These are phyloP conservation scores for Cichorium intybus DNA, from an alignment of 140 eudicot species.

Conservation along the genomic window DNA sequence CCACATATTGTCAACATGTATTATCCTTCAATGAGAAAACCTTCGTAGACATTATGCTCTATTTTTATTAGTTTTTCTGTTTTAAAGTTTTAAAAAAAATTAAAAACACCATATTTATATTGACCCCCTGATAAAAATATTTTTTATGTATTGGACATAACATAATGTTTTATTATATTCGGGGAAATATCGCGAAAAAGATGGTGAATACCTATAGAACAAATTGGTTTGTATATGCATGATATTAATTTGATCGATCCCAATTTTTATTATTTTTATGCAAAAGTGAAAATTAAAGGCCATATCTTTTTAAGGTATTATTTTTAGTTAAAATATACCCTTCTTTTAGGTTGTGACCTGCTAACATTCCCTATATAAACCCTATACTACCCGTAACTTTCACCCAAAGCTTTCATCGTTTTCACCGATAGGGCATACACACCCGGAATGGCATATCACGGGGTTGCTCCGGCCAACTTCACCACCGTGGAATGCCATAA, in stretches of 20 bases:
- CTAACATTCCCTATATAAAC: constrained; percentile 38
- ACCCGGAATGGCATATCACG: constrained; percentile 42
- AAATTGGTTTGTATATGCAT: not conserved
- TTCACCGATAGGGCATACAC: not conserved
- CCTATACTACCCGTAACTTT: constrained; percentile 23
- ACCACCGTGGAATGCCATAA: constrained; percentile 81
- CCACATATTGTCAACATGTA: too few species aligned
- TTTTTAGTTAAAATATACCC: constrained; percentile 4
- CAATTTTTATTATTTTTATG: not conserved
- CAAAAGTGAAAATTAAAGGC: not conserved
- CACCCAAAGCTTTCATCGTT: constrained; percentile 9
- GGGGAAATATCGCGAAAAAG: not conserved
- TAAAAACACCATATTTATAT: too few species aligned
- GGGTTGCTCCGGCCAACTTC: constrained; percentile 41
- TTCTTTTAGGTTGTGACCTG: constrained; percentile 14
- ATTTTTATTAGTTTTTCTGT: too few species aligned
- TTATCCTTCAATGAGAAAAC: too few species aligned
- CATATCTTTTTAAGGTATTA: constrained; percentile 4
- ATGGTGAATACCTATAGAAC: not conserved
- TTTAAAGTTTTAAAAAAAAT: too few species aligned
- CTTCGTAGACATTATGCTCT: too few species aligned
- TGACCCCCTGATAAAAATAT: too few species aligned
- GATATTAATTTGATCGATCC: not conserved
- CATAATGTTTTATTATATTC: not conserved
- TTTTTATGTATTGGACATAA: too few species aligned